Conservation (phyloP, 164 flowering plant genomes). For the Nymphaea thermarum region DNA sequence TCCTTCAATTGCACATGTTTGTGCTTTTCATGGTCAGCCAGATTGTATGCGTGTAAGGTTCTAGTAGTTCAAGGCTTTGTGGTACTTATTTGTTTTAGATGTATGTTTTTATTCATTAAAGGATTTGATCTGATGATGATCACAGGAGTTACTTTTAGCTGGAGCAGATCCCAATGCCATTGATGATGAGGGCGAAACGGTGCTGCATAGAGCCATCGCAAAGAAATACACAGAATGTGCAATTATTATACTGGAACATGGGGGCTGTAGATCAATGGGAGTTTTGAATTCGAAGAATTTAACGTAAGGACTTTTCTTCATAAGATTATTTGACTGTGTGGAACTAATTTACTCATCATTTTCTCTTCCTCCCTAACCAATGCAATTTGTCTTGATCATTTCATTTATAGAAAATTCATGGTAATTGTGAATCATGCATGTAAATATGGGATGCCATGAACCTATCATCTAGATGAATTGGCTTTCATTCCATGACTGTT, state of each 20-base stretch:
- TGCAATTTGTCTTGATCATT: not conserved
- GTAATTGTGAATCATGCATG: no score
- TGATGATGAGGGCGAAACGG: conserved; percentile 97
- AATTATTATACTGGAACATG: conserved; percentile 78
- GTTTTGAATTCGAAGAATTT: conserved; percentile 54
- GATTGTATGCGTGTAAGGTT: conserved; percentile 94
- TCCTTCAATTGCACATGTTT: conserved; percentile 95
- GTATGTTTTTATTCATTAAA: conserved; percentile 2
- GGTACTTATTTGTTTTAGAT: no score
- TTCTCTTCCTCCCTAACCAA: not conserved
- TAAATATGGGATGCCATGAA: no score
- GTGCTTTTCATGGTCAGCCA: conserved; percentile 98
- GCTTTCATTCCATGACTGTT: no score
- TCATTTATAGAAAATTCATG: no score
- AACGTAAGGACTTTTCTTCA: conserved; percentile 50
- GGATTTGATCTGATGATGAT: conserved; percentile 7
- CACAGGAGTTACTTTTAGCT: conserved; percentile 81
- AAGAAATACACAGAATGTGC: conserved; percentile 97
- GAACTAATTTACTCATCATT: not conserved
- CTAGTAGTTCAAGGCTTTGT: not conserved
- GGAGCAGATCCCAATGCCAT: conserved; percentile 98
- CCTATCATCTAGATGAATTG: no score
- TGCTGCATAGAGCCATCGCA: conserved; percentile 80
- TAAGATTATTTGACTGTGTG: not conserved
- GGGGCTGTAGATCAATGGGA: conserved; percentile 90